Percentiles rank a stretch among this genome's conserved stretches.
Evolutionary conservation across 208 protist genomes (phyloP).

Genomic region (Blechomonas ayalai): DNA sequence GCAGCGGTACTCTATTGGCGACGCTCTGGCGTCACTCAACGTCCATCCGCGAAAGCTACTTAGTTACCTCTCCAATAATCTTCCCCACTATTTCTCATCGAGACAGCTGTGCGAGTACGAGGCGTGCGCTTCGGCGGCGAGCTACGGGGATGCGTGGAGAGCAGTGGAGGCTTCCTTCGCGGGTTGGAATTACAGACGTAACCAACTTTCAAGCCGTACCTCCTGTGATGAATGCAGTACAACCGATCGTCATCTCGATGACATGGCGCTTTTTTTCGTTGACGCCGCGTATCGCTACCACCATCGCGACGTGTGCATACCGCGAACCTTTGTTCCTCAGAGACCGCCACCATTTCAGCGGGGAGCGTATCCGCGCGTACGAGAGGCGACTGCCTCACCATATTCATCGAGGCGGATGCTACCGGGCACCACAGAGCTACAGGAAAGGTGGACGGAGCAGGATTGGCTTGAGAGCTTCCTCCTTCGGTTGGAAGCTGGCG

Average conservation of each 20-base stretch:
- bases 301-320: constrained; percentile 45
- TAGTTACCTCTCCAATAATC: constrained; percentile 71
- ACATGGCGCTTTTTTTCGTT: constrained; percentile 36
- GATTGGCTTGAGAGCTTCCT: not conserved
- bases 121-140: constrained; percentile 37
- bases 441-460: not conserved
- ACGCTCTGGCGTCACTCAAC: constrained; percentile 42
- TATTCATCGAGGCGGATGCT: not conserved
- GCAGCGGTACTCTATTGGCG: constrained; percentile 58
- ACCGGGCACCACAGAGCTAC: not conserved
- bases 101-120: constrained; percentile 47
- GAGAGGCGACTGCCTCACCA: constrained; percentile 3
- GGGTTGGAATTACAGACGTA: constrained; percentile 5
- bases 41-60: constrained; percentile 53
- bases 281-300: constrained; percentile 26
- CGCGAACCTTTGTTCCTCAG: constrained; percentile 44
- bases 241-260: not conserved
- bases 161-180: constrained; percentile 13
- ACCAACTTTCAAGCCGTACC: constrained; percentile 1
- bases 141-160: constrained; percentile 41
- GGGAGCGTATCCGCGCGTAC: constrained; percentile 51
- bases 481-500: not conserved
- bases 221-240: not conserved
- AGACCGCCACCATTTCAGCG: constrained; percentile 53
- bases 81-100: constrained; percentile 48